Conservation (phyloP, 2,329 filamentous ascomycete genomes). For the Neofusicoccum ribis region DNA sequence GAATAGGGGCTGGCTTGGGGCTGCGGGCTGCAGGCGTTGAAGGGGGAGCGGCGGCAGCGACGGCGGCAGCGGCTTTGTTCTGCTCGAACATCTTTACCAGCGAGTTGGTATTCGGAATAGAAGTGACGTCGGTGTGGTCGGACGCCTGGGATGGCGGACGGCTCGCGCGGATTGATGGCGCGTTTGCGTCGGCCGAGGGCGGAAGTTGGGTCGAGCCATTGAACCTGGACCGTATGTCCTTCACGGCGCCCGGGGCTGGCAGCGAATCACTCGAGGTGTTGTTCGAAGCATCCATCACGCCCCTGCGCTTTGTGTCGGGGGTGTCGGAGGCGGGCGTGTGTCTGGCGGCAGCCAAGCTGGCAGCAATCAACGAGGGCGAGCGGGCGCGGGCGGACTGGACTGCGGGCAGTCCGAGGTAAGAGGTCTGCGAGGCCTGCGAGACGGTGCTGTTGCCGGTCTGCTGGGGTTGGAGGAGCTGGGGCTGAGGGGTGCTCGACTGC, state of each 20-base stretch:
- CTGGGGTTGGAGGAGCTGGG: slow-evolving; percentile 10
- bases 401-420: slow-evolving; percentile 30
- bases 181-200: background rate
- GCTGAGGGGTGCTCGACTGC: slow-evolving; percentile 16
- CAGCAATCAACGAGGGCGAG: slow-evolving; percentile 63
- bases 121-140: slow-evolving; percentile 54
- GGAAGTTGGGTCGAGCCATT: background rate
- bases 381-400: slow-evolving; percentile 37
- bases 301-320: background rate
- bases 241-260: background rate
- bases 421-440: background rate
- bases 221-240: background rate
- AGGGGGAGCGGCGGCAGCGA: background rate
- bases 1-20: slow-evolving; percentile 24
- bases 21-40: background rate
- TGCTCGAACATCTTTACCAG: slow-evolving; percentile 71
- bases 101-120: slow-evolving; percentile 63
- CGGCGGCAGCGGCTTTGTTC: slow-evolving; percentile 26
- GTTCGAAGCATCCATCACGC: background rate
- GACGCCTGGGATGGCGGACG: background rate
- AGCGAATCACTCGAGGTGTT: slow-evolving; percentile 1
- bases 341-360: slow-evolving; percentile 62
- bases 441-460: slow-evolving; percentile 9
- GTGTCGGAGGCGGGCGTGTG: slow-evolving; percentile 48
- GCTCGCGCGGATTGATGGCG: background rate